phyloP scores from a whole-genome alignment of 2,329 filamentous ascomycete genomes.

The Epichloe typhina region DNA sequence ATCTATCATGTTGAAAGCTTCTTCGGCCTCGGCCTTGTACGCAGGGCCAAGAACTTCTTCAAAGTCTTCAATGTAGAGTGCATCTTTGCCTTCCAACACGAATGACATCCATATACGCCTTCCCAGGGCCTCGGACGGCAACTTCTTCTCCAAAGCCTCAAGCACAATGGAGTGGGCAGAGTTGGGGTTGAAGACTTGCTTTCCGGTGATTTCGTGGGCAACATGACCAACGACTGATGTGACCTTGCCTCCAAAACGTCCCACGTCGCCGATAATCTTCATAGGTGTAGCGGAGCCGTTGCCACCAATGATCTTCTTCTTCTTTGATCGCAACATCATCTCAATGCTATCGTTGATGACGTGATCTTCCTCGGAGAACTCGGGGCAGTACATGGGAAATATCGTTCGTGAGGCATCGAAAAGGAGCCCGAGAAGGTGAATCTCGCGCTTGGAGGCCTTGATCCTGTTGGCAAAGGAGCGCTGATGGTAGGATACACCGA shows the following conservation, averaged over 20 bases:
- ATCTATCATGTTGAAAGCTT: constrained; percentile 72
- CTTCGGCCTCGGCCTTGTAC: constrained; percentile 66
- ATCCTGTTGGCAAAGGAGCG: constrained; percentile 74
- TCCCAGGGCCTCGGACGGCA: constrained; percentile 82
- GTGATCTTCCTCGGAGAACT: constrained; percentile 86
- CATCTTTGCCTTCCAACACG: constrained; percentile 76
- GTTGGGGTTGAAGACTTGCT: constrained; percentile 87
- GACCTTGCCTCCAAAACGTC: constrained; percentile 81
- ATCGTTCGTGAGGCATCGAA: constrained; percentile 81
- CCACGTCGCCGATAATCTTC: constrained; percentile 63
- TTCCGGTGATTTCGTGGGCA: constrained; percentile 88
- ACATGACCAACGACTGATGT: constrained; percentile 88
- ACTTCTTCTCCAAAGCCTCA: constrained; percentile 73
- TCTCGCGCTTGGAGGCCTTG: constrained; percentile 77
- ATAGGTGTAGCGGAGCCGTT: constrained; percentile 61
- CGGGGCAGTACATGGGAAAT: constrained; percentile 83
- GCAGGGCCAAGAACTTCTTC: constrained; percentile 71
- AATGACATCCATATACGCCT: constrained; percentile 97
- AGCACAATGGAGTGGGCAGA: constrained; percentile 82
- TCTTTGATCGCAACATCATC: constrained; percentile 47
- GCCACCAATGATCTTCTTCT: constrained; percentile 24
- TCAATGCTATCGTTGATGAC: constrained; percentile 78
- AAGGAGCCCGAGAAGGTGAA: constrained; percentile 68
- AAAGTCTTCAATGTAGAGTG: constrained; percentile 69
- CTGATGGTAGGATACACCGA: constrained; percentile 75